Evolutionary conservation across 495 filamentous ascomycete genomes (phyloP).

Genomic region (Arthonia radiata): DNA sequence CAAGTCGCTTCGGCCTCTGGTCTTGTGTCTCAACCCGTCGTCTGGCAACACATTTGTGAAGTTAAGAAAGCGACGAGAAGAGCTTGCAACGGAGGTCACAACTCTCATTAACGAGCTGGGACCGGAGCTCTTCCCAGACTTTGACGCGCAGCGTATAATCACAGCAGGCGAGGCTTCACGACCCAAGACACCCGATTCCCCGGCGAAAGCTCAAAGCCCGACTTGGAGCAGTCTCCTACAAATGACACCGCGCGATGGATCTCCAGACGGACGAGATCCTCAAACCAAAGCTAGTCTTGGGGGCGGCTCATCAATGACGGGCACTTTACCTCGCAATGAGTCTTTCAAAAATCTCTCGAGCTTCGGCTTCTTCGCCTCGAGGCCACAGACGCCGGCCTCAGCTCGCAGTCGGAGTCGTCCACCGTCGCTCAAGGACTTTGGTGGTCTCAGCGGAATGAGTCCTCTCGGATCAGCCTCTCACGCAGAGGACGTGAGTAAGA

Average conservation of each 20-base stretch:
- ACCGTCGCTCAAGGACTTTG: conserved; percentile 34
- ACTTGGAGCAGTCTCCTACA: conserved; percentile 3
- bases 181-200: conserved; percentile 3
- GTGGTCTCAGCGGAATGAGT: conserved; percentile 27
- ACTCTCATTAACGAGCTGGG: conserved; percentile 85
- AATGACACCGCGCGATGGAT: conserved; percentile 4
- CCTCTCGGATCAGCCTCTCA: conserved; percentile 47
- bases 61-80: conserved; percentile 44
- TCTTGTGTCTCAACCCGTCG: conserved; percentile 68
- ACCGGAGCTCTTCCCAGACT: conserved; percentile 92
- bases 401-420: conserved; percentile 47
- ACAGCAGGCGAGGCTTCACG: conserved; percentile 15
- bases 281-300: conserved; percentile 7
- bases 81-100: conserved; percentile 61
- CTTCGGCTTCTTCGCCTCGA: conserved; percentile 70
- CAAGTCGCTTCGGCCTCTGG: conserved; percentile 76
- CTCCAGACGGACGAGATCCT: conserved; percentile 1
- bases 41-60: conserved; percentile 64
- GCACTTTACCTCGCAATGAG: conserved; percentile 61
- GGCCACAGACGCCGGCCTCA: conserved; percentile 37
- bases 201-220: conserved; percentile 3
- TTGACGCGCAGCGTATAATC: conserved; percentile 61
- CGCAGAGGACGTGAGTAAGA: conserved; percentile 60
- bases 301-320: conserved; percentile 14
- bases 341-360: conserved; percentile 69